phyloP scores from a whole-genome alignment of 805 yeast genomes.

The Candida sithepensis region DNA sequence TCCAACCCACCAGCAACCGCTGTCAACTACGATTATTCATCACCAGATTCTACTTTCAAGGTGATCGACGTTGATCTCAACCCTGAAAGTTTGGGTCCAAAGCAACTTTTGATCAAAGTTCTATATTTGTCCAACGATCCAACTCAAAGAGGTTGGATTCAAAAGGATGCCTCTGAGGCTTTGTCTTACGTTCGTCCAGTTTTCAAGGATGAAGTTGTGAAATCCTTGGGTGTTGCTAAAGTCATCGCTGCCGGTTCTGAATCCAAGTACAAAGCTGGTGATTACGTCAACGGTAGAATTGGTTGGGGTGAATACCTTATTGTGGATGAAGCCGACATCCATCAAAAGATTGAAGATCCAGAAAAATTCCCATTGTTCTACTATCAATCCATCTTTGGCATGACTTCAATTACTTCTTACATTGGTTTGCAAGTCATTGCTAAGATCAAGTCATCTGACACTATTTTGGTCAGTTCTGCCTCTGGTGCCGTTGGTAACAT shows the following conservation, averaged over 20 bases:
- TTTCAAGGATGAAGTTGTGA: conserved; percentile 42
- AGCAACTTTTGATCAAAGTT: conserved; percentile 40
- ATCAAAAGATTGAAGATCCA: conserved; percentile 30
- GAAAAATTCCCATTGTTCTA: conserved; percentile 35
- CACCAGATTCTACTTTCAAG: conserved; percentile 18
- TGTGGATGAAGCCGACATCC: conserved; percentile 26
- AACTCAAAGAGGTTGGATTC: conserved; percentile 58
- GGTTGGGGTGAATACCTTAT: conserved; percentile 50
- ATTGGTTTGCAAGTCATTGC: conserved; percentile 50
- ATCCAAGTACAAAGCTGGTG: conserved; percentile 39
- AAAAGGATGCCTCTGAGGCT: conserved; percentile 30
- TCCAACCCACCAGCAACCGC: conserved; percentile 1
- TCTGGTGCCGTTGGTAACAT: conserved; percentile 72
- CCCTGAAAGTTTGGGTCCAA: conserved; percentile 4
- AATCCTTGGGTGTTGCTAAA: conserved; percentile 44
- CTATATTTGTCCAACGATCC: conserved; percentile 56
- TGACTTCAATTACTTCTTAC: conserved; percentile 62
- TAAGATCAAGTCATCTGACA: conserved; percentile 41
- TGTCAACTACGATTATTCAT: conserved; percentile 5
- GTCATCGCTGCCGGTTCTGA: conserved; percentile 44
- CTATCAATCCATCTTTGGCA: conserved; percentile 48
- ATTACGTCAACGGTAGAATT: conserved; percentile 35
- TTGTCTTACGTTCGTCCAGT: conserved; percentile 37
- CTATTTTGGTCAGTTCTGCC: conserved; percentile 58
- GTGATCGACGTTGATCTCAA: conserved; percentile 2